A percentile compares a stretch with the other conserved stretches of the same genome.
Conservation (phyloP, 108 stramenopile species). For the Pelagomonas calceolata region DNA sequence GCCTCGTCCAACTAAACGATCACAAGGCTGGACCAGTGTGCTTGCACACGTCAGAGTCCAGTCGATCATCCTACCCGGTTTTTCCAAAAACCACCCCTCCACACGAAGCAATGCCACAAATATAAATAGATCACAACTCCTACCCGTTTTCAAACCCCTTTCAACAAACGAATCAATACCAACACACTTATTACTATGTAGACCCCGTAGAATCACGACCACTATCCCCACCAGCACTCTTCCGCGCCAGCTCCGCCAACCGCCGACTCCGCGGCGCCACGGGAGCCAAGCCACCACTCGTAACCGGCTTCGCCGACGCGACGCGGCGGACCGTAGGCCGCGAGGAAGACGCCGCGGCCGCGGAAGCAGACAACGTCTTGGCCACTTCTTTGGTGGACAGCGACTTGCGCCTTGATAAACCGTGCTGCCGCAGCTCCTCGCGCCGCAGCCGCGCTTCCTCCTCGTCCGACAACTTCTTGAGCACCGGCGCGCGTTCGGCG, state of each 20-base stretch:
- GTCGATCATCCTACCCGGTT: too few relatives aligned
- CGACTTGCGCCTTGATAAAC: not conserved
- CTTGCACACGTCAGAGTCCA: too few relatives aligned
- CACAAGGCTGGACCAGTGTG: too few relatives aligned
- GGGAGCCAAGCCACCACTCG: not conserved
- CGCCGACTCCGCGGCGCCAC: not conserved
- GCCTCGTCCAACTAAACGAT: too few relatives aligned
- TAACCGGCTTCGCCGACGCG: not conserved
- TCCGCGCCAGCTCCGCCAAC: not conserved
- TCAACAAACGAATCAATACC: too few relatives aligned
- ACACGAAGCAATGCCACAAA: too few relatives aligned
- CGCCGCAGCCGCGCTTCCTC: not conserved
- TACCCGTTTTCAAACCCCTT: too few relatives aligned
- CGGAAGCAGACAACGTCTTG: not conserved
- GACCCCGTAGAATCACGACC: too few relatives aligned
- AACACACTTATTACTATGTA: too few relatives aligned
- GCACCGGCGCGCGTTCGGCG: not conserved
- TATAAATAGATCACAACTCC: too few relatives aligned
- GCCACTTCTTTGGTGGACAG: not conserved
- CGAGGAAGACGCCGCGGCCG: not conserved
- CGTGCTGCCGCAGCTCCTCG: not conserved
- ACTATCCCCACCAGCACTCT: too few relatives aligned
- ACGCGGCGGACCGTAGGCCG: not conserved
- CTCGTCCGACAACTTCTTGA: not conserved
- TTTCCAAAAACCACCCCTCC: too few relatives aligned